Evolutionary conservation across 2,329 filamentous ascomycete species (phyloP).

Genomic region (Cladophialophora chaetospira): DNA sequence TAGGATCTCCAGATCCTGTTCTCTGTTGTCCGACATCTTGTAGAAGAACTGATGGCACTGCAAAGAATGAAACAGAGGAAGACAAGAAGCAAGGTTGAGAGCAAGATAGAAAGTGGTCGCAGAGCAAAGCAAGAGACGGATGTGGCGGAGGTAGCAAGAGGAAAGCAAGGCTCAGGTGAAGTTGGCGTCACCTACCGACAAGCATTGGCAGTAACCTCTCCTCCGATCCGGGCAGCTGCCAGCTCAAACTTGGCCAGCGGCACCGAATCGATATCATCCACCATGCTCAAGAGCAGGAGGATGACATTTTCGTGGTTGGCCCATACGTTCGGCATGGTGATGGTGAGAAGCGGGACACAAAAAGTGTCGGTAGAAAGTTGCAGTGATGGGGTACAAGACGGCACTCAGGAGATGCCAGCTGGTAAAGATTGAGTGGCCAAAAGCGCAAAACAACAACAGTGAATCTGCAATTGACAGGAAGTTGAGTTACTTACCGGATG

Average conservation of each 20-base stretch:
- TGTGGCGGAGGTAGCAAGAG: not conserved
- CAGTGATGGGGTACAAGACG: too few relatives aligned
- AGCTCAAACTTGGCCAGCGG: constrained; percentile 16
- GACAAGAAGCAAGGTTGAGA: not conserved
- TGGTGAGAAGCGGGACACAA: not conserved
- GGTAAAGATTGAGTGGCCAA: too few relatives aligned
- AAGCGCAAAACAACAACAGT: too few relatives aligned
- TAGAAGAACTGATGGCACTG: not conserved
- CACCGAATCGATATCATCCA: constrained; percentile 16
- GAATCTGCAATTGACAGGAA: too few relatives aligned
- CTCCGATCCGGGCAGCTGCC: constrained; percentile 13
- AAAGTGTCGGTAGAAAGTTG: too few relatives aligned
- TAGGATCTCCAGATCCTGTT: constrained; percentile 6
- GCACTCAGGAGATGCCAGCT: too few relatives aligned
- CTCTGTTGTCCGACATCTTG: constrained; percentile 6
- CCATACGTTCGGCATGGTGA: constrained; percentile 19
- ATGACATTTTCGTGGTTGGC: constrained; percentile 13
- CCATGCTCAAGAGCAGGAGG: constrained; percentile 18
- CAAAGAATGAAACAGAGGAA: not conserved
- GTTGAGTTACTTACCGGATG: too few relatives aligned
- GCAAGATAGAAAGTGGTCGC: not conserved
- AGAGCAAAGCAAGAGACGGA: not conserved
- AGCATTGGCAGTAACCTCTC: constrained; percentile 12
- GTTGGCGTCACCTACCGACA: constrained; percentile 18
- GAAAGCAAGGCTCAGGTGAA: too few relatives aligned